A percentile compares a stretch with the other conserved stretches of the same genome.
Conservation (phyloP, 106 monocot species). For the Alisma plantagoaquatica region DNA sequence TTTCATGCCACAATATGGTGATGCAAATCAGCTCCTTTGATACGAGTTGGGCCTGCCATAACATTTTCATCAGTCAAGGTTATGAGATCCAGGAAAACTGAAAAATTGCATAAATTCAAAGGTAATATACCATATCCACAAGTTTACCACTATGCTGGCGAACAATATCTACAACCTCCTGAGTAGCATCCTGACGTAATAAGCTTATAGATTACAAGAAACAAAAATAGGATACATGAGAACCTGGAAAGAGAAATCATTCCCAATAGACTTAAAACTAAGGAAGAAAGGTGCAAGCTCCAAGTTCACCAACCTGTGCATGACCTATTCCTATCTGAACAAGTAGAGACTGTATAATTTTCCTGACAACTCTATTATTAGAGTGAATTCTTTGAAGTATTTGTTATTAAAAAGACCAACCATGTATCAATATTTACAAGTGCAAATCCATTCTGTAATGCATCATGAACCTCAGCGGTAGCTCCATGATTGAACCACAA, state of each 20-base stretch:
- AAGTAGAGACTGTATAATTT: constrained; percentile 88
- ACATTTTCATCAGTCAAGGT: background rate
- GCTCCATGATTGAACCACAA: constrained; percentile 98
- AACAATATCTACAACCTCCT: constrained; percentile 96
- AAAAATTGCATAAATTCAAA: constrained; percentile 4
- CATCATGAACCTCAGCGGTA: constrained; percentile 89
- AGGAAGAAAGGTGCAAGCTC: too few species aligned
- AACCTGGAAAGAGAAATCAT: constrained; percentile 52
- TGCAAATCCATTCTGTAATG: constrained; percentile 84
- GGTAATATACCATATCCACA: constrained; percentile 83
- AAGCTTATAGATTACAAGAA: constrained; percentile 96
- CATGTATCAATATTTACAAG: constrained; percentile 98
- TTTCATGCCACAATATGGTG: constrained; percentile 98
- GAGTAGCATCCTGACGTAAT: constrained; percentile 79
- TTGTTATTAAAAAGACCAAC: constrained; percentile 93
- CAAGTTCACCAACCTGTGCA: constrained; percentile 81
- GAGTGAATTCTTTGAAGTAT: constrained; percentile 98
- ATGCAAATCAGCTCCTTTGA: constrained; percentile 97
- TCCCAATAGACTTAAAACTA: too few species aligned
- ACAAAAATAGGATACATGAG: constrained; percentile 98
- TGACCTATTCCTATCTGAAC: constrained; percentile 86
- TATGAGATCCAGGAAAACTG: background rate
- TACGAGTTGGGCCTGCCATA: constrained; percentile 82
- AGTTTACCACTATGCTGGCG: constrained; percentile 91
- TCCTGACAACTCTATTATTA: constrained; percentile 83